Evolutionary conservation across 1,284 basidiomycete genomes (phyloP).

Genomic region (Sporisorium sorghi): DNA sequence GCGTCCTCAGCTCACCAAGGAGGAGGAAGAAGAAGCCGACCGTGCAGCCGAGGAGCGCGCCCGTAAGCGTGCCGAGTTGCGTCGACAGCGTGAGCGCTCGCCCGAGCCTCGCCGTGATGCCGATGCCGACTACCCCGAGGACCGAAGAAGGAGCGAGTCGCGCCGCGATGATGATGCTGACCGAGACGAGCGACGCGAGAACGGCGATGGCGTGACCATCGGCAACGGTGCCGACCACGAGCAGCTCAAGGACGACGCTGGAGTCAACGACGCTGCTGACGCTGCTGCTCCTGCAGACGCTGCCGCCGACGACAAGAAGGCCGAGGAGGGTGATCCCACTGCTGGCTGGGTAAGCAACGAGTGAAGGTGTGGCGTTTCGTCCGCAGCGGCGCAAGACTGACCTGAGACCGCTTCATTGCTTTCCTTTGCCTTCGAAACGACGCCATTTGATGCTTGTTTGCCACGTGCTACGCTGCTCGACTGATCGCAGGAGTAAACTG

Average conservation of each 20-base stretch:
- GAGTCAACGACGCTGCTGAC: constrained; percentile 3
- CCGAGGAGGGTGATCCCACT: constrained; percentile 7
- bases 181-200: constrained; percentile 32
- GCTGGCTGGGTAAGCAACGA: constrained; percentile 22
- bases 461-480: no score
- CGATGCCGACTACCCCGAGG: constrained; percentile 44
- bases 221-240: constrained; percentile 16
- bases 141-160: constrained; percentile 25
- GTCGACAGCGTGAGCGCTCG: constrained; percentile 47
- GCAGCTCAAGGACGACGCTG: constrained; percentile 24
- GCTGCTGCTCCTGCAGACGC: constrained; percentile 1
- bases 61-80: constrained; percentile 39
- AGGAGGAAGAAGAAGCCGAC: constrained; percentile 50
- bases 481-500: constrained; percentile 1
- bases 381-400: constrained; percentile 4
- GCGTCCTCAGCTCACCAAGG: constrained; percentile 31
- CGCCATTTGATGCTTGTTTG: not conserved
- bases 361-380: not conserved
- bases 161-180: constrained; percentile 38
- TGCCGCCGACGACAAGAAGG: constrained; percentile 19
- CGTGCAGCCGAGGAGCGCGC: constrained; percentile 52
- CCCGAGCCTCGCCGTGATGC: constrained; percentile 39
- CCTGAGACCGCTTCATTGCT: not conserved
- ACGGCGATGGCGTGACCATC: constrained; percentile 25
- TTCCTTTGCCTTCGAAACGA: no score